Conservation (phyloP, 148 eudicot species). For the Persicaria maculosa region DNA sequence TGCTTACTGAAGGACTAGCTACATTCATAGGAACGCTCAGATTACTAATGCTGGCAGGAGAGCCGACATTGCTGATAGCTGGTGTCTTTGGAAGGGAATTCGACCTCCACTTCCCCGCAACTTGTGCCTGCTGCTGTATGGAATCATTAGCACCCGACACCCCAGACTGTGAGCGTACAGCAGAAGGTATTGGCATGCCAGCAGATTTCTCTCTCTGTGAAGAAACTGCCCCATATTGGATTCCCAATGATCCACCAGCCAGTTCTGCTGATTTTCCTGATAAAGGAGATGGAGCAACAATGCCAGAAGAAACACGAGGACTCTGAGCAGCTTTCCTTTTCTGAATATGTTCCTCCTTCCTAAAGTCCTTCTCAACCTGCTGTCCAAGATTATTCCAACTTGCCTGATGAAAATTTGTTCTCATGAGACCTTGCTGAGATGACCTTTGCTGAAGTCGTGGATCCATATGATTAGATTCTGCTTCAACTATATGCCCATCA, state of each 20-base stretch:
- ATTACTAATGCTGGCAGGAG: slow-evolving; percentile 83
- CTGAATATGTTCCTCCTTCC: slow-evolving; percentile 61
- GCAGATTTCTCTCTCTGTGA: slow-evolving; percentile 70
- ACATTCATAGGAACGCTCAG: slow-evolving; percentile 65
- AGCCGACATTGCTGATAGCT: slow-evolving; percentile 69
- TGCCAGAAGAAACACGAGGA: slow-evolving; percentile 75
- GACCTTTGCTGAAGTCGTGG: slow-evolving; percentile 54
- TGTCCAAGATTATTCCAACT: slow-evolving; percentile 58
- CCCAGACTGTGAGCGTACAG: slow-evolving; percentile 55
- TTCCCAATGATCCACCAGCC: slow-evolving; percentile 68
- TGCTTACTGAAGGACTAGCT: slow-evolving; percentile 74
- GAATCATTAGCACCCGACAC: slow-evolving; percentile 73
- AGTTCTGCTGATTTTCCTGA: slow-evolving; percentile 72
- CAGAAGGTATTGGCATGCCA: slow-evolving; percentile 42
- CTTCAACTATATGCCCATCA: slow-evolving; percentile 45
- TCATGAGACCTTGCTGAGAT: slow-evolving; percentile 41
- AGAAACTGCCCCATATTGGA: slow-evolving; percentile 56
- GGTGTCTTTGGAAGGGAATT: slow-evolving; percentile 70
- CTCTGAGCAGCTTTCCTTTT: slow-evolving; percentile 71
- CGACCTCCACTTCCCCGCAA: slow-evolving; percentile 60
- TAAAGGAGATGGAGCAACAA: slow-evolving; percentile 67
- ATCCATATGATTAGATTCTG: slow-evolving; percentile 42
- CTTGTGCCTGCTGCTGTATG: slow-evolving; percentile 61
- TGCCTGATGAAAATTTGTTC: slow-evolving; percentile 44
- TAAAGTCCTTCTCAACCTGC: slow-evolving; percentile 48